Base-by-base conservation (phyloP, 495 filamentous ascomycete genomes). In the Aspergillus saccharolyticus region DNA sequence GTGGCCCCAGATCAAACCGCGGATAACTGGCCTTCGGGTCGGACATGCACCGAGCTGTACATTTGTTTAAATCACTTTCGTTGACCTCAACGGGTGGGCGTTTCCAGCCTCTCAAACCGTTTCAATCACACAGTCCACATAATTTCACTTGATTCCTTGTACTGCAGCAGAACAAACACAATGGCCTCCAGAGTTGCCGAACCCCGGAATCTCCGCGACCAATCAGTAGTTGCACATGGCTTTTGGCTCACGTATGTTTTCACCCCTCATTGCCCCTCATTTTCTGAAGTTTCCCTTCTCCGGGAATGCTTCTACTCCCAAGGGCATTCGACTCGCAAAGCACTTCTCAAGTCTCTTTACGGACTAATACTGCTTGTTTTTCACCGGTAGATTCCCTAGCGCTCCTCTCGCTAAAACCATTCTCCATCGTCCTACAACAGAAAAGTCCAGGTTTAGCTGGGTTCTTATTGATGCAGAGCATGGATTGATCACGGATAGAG, bases 391-490 rank as follows among this genome's bases (percentile, higher is more conserved):
- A 10, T 67, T 74, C 18, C 68, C 71, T 44, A 71, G 71, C 21
- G 63, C 70, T 5, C 63, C 58, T 22, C 58, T 74, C 42, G 71
- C 69, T 25, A 74, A 70, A 57, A 70, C 71, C 15, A 66, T 74
- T 46, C 60, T 74, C 16, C 71, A 47, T 12, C 19, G 70, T 53
- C 66, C 68, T 15, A 60, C 63, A 28, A 61, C 67, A 7, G 61
- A 63, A 14, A 64, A 64, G 22, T 55, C 66, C 3, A 60, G 60
- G 44, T 75, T 73, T 62, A 70, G 66, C 69, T 93, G 88, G 88
- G 83, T 91, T 4, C 75, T 90, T 63, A 83, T 93, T 30, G 89
- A 93, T 67, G 86, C 81, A 49, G 87, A 91, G 67, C 89, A 94
- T 68, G 89, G 89, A n/a, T 85, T 89, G 63, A 75, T 75, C 42